Evolutionary conservation across 2,329 filamentous ascomycete genomes (phyloP), one percentile per base, ranked within the genome.

Genomic region (Huntiella bhutanensis): DNA sequence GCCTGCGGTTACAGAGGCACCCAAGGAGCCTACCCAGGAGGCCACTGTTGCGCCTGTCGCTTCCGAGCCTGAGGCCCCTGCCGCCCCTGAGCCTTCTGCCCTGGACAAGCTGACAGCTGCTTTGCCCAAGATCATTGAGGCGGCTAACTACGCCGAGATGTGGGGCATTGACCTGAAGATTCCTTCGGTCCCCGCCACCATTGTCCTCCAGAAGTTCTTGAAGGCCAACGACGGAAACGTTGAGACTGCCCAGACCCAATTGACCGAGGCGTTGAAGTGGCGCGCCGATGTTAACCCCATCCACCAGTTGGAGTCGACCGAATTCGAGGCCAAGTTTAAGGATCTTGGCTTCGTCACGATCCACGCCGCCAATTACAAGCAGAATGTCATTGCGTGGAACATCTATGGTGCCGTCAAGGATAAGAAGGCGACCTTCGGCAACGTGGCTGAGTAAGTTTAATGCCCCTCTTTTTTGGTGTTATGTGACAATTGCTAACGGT

Each of bases 181-280:
- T 48, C 60, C 63, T 36, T 70, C 85, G 55, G 69, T 87, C 45
- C 82, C 82, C 46, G 86, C 82, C 41, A 79, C 82, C 58, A 78
- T 94, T 55, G 74, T 95, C 44, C 69, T 95, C 42, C 85, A 93
- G 59, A 96, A 95, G 67, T 95, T 87, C 64, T 73, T 96, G 47
- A 83, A 87, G 54, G 88, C 87, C 59, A 95, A 95, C 60, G 76
- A 78, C 51, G 78, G 80, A 51, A 77, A 92, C 56, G 59, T 84
- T 5, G 67, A 68, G 45, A 78, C 78, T 58, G 83, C 87, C 12
- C 77, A 79, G 58, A 73, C 79, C 47, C 87, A 95, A 65, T 73
- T 96, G 39, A 68, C 66, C 49, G 77, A 80, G 55, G 87, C 86
- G 1, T 69, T 95, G 37, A 71, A 80, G 54, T 95, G 87, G 85